Evolutionary conservation across 1,284 basidiomycete species (phyloP).

Genomic region (Polyporus tsugae): DNA sequence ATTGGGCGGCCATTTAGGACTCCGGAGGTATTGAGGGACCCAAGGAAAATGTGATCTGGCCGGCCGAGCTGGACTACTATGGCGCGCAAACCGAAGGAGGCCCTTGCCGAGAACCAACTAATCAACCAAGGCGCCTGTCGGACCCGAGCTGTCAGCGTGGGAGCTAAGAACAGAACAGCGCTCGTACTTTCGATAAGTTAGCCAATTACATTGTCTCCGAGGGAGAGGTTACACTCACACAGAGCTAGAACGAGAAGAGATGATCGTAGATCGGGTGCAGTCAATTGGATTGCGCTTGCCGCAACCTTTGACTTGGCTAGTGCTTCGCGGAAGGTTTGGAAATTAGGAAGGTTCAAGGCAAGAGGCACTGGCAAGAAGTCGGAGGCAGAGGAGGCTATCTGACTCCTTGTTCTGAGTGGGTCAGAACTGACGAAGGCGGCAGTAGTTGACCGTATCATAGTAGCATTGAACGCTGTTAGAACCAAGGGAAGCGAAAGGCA

Average conservation of each 20-base stretch:
- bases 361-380: not conserved
- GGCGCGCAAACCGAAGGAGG: not conserved
- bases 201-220: not conserved
- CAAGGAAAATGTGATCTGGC: not conserved
- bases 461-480: not conserved
- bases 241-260: not conserved
- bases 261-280: not conserved
- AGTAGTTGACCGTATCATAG: not conserved
- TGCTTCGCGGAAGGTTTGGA: not conserved
- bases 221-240: constrained; percentile 1
- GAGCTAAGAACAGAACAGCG: not conserved
- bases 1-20: not conserved
- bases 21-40: constrained; percentile 1
- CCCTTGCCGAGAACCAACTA: not conserved
- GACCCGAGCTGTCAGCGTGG: not conserved
- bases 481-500: not conserved
- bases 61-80: not conserved
- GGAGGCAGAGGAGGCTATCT: not conserved
- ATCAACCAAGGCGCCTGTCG: not conserved
- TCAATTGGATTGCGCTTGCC: constrained; percentile 2
- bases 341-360: not conserved
- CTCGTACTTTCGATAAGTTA: not conserved
- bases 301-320: not conserved
- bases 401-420: not conserved
- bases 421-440: not conserved